These are phyloP conservation scores for Phanerochaete carnosa DNA, from an alignment of 768 basidiomycete genomes.

Conservation along the genomic window DNA sequence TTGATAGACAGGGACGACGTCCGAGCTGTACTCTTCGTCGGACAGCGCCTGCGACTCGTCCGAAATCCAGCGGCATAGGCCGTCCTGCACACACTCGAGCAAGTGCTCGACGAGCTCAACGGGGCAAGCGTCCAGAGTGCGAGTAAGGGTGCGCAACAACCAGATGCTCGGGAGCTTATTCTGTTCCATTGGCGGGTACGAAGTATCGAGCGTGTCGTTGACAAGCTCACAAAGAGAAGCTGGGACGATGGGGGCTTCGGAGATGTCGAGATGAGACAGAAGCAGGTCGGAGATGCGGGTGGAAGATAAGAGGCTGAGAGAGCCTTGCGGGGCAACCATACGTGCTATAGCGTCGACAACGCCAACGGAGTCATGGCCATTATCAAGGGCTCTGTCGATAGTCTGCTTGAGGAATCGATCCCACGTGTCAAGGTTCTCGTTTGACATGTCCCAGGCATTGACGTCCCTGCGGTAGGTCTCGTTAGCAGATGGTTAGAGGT, in stretches of 20 bases:
- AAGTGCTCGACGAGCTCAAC: constrained; percentile 40
- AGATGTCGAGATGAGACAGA: constrained; percentile 49
- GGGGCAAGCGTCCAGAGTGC: constrained; percentile 55
- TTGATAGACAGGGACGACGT: constrained; percentile 66
- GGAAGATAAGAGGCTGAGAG: constrained; percentile 36
- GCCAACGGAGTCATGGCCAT: constrained; percentile 47
- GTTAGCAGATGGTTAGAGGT: not conserved
- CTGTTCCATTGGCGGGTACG: constrained; percentile 63
- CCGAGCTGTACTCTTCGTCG: constrained; percentile 52
- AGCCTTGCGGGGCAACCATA: constrained; percentile 39
- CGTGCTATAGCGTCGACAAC: constrained; percentile 58
- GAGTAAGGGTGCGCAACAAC: constrained; percentile 55
- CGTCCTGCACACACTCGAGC: constrained; percentile 50
- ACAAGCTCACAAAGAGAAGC: constrained; percentile 52
- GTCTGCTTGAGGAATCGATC: constrained; percentile 50
- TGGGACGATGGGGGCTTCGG: constrained; percentile 52
- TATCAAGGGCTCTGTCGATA: constrained; percentile 55
- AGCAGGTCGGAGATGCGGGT: constrained; percentile 61
- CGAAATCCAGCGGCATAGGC: constrained; percentile 57
- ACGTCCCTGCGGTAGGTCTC: constrained; percentile 16
- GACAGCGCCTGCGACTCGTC: constrained; percentile 53
- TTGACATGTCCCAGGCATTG: constrained; percentile 46
- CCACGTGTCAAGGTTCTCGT: constrained; percentile 59
- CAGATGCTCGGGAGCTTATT: constrained; percentile 56
- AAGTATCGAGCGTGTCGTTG: constrained; percentile 53